Percentiles rank a stretch among this genome's conserved stretches.
Conservation (phyloP, 345 rosid genomes). For the Melaleuca alternifolia region DNA sequence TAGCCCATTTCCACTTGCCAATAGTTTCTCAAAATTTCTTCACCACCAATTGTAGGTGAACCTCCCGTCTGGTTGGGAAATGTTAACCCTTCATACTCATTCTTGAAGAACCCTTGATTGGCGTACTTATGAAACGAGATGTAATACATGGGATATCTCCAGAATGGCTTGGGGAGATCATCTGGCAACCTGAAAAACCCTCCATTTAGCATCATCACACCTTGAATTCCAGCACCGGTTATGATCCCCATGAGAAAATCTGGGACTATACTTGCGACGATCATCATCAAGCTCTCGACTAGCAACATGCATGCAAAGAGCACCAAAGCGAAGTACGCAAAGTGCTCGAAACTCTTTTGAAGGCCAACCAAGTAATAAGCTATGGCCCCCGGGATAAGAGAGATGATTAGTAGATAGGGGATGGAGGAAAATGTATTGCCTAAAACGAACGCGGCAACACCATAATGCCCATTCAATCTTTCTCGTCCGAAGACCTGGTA, state of each 20-base stretch:
- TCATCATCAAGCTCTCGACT: no score
- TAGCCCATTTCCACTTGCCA: no score
- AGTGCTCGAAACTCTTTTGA: slow-evolving; percentile 16
- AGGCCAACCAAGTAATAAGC: no score
- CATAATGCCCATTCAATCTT: slow-evolving; percentile 46
- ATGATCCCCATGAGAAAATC: no score
- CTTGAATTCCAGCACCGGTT: no score
- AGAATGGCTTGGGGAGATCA: no score
- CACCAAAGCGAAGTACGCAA: slow-evolving; percentile 15
- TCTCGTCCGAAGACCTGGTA: slow-evolving; percentile 32
- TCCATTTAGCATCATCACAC: no score
- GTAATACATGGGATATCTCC: slow-evolving; percentile 10
- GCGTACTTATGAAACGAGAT: slow-evolving; percentile 20
- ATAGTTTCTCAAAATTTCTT: slow-evolving; percentile 7
- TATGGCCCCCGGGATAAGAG: no score
- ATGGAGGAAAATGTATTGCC: slow-evolving; percentile 39
- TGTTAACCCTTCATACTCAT: slow-evolving; percentile 12
- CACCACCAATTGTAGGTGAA: neutral
- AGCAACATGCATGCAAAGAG: slow-evolving; percentile 10
- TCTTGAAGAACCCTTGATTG: slow-evolving; percentile 21
- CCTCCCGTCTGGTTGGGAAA: slow-evolving; percentile 4
- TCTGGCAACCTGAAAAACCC: no score
- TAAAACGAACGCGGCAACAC: slow-evolving; percentile 32
- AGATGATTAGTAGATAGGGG: no score
- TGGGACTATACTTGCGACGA: no score